Conservation (phyloP, 345 rosid genomes). For the Passiflora organensis region DNA sequence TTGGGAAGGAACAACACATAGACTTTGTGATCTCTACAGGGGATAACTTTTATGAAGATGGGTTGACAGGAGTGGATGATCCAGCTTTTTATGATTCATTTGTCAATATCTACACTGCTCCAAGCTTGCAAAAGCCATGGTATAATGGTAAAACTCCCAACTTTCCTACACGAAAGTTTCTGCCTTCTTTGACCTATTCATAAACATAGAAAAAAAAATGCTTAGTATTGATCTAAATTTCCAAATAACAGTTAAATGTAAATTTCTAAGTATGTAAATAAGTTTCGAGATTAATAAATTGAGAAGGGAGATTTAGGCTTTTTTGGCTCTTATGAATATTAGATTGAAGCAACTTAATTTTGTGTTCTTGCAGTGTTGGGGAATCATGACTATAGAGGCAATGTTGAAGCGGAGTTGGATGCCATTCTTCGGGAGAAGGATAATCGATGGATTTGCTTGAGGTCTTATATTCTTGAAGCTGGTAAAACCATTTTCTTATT, state of each 20-base stretch:
- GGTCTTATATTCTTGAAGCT: conserved; percentile 24
- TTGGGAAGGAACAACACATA: conserved; percentile 9
- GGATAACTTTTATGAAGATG: conserved; percentile 14
- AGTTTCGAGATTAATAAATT: too few relatives aligned
- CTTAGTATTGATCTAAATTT: too few relatives aligned
- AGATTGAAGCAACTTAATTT: too few relatives aligned
- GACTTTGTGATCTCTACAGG: conserved; percentile 17
- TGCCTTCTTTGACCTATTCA: too few relatives aligned
- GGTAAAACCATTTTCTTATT: too few relatives aligned
- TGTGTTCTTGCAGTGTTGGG: conserved; percentile 23
- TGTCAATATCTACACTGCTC: conserved; percentile 10
- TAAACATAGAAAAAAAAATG: too few relatives aligned
- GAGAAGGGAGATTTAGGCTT: too few relatives aligned
- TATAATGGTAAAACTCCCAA: conserved; percentile 12
- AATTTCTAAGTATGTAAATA: too few relatives aligned
- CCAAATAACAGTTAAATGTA: too few relatives aligned
- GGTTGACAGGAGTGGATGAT: conserved; percentile 10
- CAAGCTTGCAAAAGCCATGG: conserved; percentile 20
- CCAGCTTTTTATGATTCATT: conserved; percentile 12
- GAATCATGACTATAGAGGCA: conserved; percentile 41
- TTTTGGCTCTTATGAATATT: too few relatives aligned
- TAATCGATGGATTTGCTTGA: conserved; percentile 27
- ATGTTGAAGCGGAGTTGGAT: conserved; percentile 24
- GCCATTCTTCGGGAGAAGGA: conserved; percentile 18
- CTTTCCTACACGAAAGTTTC: too few relatives aligned